A percentile compares a stretch with the other conserved stretches of the same genome.
These are phyloP conservation scores for Coprinopsis marcescibilis DNA, from an alignment of 768 basidiomycete species.

Conservation along the genomic window DNA sequence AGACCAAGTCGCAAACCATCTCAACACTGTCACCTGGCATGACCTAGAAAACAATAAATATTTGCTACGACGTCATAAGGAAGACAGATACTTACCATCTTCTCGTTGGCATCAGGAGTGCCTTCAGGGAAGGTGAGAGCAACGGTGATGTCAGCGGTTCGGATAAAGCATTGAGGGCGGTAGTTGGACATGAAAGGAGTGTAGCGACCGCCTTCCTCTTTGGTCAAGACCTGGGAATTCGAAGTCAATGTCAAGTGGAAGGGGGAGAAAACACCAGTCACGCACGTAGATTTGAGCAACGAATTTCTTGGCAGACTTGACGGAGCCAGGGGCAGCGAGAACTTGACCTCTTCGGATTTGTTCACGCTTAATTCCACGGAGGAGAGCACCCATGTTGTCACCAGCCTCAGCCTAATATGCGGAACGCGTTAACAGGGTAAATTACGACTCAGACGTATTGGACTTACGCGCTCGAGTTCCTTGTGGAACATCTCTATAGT, in stretches of 20 bases:
- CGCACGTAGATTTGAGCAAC: constrained; percentile 85
- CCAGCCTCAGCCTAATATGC: constrained; percentile 80
- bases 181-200: constrained; percentile 93
- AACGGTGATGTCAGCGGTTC: constrained; percentile 91
- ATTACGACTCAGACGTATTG: too few relatives aligned
- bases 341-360: constrained; percentile 93
- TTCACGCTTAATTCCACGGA: constrained; percentile 96
- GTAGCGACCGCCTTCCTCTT: constrained; percentile 87
- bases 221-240: constrained; percentile 61
- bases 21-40: constrained; percentile 99
- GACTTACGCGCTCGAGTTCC: constrained; percentile 83
- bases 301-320: constrained; percentile 95
- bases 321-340: constrained; percentile 79
- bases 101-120: constrained; percentile 74
- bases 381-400: constrained; percentile 97
- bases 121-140: constrained; percentile 81
- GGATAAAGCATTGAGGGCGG: constrained; percentile 91
- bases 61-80: not conserved
- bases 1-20: constrained; percentile 76
- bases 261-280: constrained; percentile 8
- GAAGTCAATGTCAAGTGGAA: not conserved
- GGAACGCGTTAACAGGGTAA: too few relatives aligned
- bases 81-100: constrained; percentile 55
- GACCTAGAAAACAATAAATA: constrained; percentile 40
- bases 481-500: constrained; percentile 98